Evolutionary conservation across 1,284 basidiomycete species (phyloP).

Genomic region (Sphaerobolus stellatus): DNA sequence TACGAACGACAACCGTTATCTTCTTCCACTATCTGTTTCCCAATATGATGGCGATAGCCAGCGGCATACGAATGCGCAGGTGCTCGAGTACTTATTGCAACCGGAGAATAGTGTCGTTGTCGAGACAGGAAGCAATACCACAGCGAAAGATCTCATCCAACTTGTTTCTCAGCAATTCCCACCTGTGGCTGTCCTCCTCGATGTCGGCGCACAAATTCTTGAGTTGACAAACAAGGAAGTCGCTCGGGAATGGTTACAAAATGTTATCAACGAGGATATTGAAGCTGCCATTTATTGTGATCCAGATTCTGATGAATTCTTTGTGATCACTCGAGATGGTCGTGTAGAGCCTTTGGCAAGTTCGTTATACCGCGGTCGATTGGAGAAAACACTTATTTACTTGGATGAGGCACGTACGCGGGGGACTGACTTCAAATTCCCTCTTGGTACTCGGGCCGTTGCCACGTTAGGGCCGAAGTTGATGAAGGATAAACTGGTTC

Average conservation of each 20-base stretch:
- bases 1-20: conserved; percentile 52
- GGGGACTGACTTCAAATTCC: conserved; percentile 55
- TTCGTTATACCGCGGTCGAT: conserved; percentile 43
- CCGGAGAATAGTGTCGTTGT: conserved; percentile 44
- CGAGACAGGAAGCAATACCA: conserved; percentile 23
- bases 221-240: conserved; percentile 47
- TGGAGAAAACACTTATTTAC: conserved; percentile 49
- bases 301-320: conserved; percentile 39
- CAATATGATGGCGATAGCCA: conserved; percentile 46
- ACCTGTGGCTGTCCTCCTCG: conserved; percentile 46
- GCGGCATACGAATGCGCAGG: conserved; percentile 49
- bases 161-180: conserved; percentile 34
- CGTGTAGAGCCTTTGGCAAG: conserved; percentile 38
- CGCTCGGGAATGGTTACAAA: conserved; percentile 40
- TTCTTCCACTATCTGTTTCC: conserved; percentile 46
- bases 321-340: conserved; percentile 42
- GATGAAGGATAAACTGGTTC: conserved; percentile 53
- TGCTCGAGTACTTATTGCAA: conserved; percentile 44
- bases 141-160: conserved; percentile 35
- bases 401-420: conserved; percentile 60
- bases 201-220: conserved; percentile 58
- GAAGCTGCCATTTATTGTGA: conserved; percentile 50
- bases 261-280: conserved; percentile 22
- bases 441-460: conserved; percentile 42
- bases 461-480: conserved; percentile 55